phyloP scores from a whole-genome alignment of 148 eudicot species.

The Limonium bicolor region DNA sequence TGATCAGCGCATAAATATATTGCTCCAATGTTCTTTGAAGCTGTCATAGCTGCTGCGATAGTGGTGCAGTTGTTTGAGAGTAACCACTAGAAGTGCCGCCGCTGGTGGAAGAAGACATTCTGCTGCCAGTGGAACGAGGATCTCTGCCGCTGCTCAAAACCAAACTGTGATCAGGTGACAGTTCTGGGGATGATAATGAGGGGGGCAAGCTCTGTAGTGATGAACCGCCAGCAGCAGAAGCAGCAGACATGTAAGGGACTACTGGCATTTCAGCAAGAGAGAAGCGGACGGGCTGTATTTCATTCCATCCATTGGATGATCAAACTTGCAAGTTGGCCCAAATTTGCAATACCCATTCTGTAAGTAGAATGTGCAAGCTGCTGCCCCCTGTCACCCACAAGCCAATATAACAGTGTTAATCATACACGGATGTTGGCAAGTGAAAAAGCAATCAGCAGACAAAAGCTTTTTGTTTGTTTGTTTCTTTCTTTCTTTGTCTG shows the following conservation, averaged over 20 bases:
- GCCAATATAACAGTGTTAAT: too few species aligned
- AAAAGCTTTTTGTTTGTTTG: background rate
- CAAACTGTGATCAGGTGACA: conserved; percentile 16
- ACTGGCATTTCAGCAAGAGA: conserved; percentile 44
- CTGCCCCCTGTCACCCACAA: conserved; percentile 78
- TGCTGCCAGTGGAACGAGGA: too few species aligned
- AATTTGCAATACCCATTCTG: conserved; percentile 72
- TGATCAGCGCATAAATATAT: too few species aligned
- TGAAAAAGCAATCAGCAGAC: background rate
- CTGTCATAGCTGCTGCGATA: too few species aligned
- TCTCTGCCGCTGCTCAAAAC: too few species aligned
- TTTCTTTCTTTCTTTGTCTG: background rate
- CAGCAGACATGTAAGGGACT: conserved; percentile 36
- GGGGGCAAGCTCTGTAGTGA: conserved; percentile 22
- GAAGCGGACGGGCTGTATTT: conserved; percentile 58
- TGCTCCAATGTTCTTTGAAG: too few species aligned
- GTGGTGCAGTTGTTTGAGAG: too few species aligned
- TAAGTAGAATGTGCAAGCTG: conserved; percentile 66
- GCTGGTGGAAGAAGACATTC: too few species aligned
- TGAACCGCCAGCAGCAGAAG: too few species aligned
- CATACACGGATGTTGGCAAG: background rate
- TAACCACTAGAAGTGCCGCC: too few species aligned
- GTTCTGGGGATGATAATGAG: conserved; percentile 24
- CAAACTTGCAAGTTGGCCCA: conserved; percentile 72
- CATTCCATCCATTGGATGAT: conserved; percentile 59